Evolutionary conservation across 1,284 basidiomycete genomes (phyloP), one percentile per base, ranked within the genome.

Genomic region (Cryptococcus sp.): DNA sequence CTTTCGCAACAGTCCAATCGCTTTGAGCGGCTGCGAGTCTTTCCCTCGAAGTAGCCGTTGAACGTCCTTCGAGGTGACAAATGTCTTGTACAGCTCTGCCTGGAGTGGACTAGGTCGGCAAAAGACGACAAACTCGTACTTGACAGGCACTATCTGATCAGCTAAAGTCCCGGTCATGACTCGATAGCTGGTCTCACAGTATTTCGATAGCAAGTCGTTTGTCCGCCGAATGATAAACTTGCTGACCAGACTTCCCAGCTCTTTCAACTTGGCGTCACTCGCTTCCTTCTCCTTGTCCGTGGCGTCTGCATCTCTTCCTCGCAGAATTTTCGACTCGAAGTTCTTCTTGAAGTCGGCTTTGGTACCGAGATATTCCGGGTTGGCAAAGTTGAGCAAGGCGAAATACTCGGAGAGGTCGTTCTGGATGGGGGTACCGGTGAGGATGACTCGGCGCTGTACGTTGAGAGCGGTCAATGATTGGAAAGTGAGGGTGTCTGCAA

Each of bases 51-150:
- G 79, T 16, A 97, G 76, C 14, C 87, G 87, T 68, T 91, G 89
- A 61, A 97, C 95, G 63, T 92, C 90, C 10, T 93, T 91, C 6
- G 93, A 95, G 3, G 85, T 85, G 57, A 97, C 94, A 68, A 99
- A 98, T 39, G 90, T 79, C 34, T 85, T 83, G 72, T 99, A 99
- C 3, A 99, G 77, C 1, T 85, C 79, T 5, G 92, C 76, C 65
- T 99, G 94, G 63, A 98, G 86, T 2, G 85, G 78, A 1, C 91
- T 93, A 14, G 92, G 81, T 41, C 82, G 79, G 72, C 94, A 97
- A 74, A 98, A 99, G 1, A 99, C 95, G 57, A 98, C 95, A 56
- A 97, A 92, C 73, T 98, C 94, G 76, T 98, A 97, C 71, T 99
- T 99, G 75, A 98, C 90, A 3, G 94, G 94, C 37, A 99, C 92